phyloP scores from a whole-genome alignment of 148 eudicot species.

The Rhododendron vialii region DNA sequence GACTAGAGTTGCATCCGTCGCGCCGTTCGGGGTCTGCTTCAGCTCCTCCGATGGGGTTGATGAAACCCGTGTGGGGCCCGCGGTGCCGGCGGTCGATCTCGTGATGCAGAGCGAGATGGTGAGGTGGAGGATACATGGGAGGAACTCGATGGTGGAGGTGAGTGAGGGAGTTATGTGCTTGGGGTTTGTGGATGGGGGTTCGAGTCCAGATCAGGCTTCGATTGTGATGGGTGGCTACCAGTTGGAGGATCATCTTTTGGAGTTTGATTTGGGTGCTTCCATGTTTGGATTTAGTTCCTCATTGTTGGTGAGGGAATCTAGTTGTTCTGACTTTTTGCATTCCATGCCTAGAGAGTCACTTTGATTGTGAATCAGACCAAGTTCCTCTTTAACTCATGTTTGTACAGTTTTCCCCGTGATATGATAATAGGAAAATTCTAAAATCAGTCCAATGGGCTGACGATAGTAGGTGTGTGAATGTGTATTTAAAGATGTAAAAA shows the following conservation, averaged over 20 bases:
- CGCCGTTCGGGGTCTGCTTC: constrained; percentile 52
- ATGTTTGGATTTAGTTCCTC: constrained; percentile 81
- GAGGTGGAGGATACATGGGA: constrained; percentile 61
- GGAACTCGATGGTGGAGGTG: constrained; percentile 60
- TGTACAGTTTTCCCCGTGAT: too few species aligned
- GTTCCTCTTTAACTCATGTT: neutral
- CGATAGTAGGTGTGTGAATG: too few species aligned
- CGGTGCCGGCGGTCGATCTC: constrained; percentile 57
- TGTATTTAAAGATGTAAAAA: too few species aligned
- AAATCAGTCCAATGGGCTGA: too few species aligned
- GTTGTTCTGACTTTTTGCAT: constrained; percentile 35
- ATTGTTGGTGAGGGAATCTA: constrained; percentile 34
- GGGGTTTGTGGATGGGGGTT: constrained; percentile 75
- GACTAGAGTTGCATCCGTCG: constrained; percentile 26
- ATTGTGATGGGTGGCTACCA: constrained; percentile 72
- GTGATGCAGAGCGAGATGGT: constrained; percentile 85
- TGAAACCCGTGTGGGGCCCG: neutral
- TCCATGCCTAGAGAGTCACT: neutral
- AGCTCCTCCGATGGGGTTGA: constrained; percentile 14
- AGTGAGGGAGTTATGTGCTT: constrained; percentile 55
- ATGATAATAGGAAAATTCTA: too few species aligned
- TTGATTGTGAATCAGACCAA: neutral
- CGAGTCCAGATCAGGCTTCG: constrained; percentile 14
- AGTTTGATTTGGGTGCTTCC: constrained; percentile 56
- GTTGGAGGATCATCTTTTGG: constrained; percentile 73